Conservation (phyloP, 257 asterid genomes). For the Gentiana dahurica region DNA sequence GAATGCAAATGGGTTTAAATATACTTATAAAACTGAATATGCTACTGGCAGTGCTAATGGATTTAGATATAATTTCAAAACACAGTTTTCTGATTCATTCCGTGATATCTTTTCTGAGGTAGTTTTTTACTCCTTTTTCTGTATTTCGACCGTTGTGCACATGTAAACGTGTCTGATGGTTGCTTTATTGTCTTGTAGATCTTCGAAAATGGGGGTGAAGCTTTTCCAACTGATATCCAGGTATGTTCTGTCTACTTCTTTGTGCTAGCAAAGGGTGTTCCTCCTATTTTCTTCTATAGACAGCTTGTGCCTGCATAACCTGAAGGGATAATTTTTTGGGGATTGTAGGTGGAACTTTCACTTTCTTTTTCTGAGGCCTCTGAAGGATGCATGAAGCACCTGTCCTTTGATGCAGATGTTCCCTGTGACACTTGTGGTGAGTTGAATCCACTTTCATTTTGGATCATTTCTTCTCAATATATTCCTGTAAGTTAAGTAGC, state of each 20-base stretch:
- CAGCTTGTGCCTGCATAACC: not conserved
- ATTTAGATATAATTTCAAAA: constrained; percentile 32
- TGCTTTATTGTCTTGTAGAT: constrained; percentile 33
- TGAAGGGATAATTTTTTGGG: not conserved
- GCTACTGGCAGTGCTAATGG: constrained; percentile 26
- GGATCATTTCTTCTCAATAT: not conserved
- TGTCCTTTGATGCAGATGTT: constrained; percentile 76
- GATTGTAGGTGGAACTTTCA: constrained; percentile 61
- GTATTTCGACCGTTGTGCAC: too few relatives aligned
- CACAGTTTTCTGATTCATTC: constrained; percentile 76
- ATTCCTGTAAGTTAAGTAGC: not conserved
- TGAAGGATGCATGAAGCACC: constrained; percentile 69
- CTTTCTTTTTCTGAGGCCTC: constrained; percentile 88
- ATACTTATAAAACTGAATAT: constrained; percentile 30
- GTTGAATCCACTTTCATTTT: constrained; percentile 21
- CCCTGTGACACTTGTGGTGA: constrained; percentile 86
- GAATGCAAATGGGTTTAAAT: constrained; percentile 35
- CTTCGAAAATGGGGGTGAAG: constrained; percentile 54
- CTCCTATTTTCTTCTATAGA: constrained; percentile 4
- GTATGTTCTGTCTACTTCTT: constrained; percentile 15
- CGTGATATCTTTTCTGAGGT: constrained; percentile 87
- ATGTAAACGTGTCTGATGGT: too few relatives aligned
- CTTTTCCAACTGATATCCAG: constrained; percentile 54
- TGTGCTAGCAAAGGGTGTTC: constrained; percentile 2
- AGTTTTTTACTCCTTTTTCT: constrained; percentile 10